phyloP scores from a whole-genome alignment of 2,329 filamentous ascomycete species.

The Microdochium nivale region DNA sequence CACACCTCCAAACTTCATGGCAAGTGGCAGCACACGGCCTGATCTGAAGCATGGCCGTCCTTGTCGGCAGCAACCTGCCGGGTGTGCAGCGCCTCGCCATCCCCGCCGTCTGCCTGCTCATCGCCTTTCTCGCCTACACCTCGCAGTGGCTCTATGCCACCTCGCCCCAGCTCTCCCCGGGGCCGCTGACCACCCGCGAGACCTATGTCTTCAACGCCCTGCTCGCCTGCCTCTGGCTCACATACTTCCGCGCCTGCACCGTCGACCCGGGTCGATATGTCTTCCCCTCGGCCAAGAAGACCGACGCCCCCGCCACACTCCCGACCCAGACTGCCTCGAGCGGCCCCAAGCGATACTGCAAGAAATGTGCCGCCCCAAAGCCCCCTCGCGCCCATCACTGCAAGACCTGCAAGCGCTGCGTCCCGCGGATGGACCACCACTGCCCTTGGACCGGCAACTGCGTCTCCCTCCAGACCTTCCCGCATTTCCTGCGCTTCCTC shows the following conservation, averaged over 20 bases:
- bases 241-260: conserved; percentile 55
- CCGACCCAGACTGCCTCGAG: conserved; percentile 1
- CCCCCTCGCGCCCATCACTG: conserved; percentile 77
- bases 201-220: conserved; percentile 57
- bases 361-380: conserved; percentile 66
- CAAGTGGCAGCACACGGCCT: not conserved
- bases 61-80: conserved; percentile 17
- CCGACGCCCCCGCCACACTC: conserved; percentile 13
- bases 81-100: conserved; percentile 51
- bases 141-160: conserved; percentile 63
- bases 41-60: conserved; percentile 16
- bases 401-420: conserved; percentile 63
- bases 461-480: conserved; percentile 73
- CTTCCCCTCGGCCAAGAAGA: conserved; percentile 25
- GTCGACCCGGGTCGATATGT: conserved; percentile 48
- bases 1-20: too few species aligned
- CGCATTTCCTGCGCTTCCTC: conserved; percentile 75
- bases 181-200: conserved; percentile 49
- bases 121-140: conserved; percentile 61
- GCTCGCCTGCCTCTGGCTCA: conserved; percentile 56
- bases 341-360: conserved; percentile 52
- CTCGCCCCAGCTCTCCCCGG: conserved; percentile 48
- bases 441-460: conserved; percentile 82
- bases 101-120: conserved; percentile 57
- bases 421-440: conserved; percentile 80